Base-by-base conservation (phyloP, 83 land plant species). In the Picea engelmannii region DNA sequence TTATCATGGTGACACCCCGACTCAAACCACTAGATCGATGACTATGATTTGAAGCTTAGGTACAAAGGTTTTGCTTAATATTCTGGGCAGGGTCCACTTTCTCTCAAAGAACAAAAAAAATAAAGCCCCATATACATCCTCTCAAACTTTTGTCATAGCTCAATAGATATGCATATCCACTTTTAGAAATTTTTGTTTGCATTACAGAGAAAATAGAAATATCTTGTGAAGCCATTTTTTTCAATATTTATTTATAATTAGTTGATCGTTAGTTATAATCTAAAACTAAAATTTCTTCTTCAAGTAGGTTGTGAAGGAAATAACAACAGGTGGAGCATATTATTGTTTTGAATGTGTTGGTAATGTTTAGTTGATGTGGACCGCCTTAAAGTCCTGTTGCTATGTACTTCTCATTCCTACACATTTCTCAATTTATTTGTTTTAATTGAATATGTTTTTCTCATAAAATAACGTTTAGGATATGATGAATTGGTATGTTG, bases 371-470 rank as follows among this genome's bases (percentile, higher is more conserved):
- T 82, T 93, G 66, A 67, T 96, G 62, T 66, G 89, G 20, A 87
- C 96, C 20, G 96, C 97, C 11, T 87, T 96, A 59, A 90, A 95
- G 65, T 90, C 94, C 21, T 93, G 96, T 66, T 91, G 89, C 62
- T 92, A 90, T 86, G 99, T 94, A 89, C 85, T 52, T 78, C 4
- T 65, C 47, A 23, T 31, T 23, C 58, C 6, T 18, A 6, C 40
- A 23, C n/a, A 16, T 68, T n/a, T 6, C 7, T 68, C 17, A 35
- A 17, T 16, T 35, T 31, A 47, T 47, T 16, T 35, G 20, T 68
- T 68, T 38, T 68, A 15, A 31, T 1, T 16, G 73, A 40, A 67
- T 67, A 67, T 40, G 0, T 15, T 16, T 35, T 47, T 68, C 38
- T 8, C 18, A 35, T 35, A 35, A 35, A 68, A 68, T 68, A 13